Evolutionary conservation across 352 stramenopile genomes (phyloP).

Genomic region (Phytophthora crassamura): DNA sequence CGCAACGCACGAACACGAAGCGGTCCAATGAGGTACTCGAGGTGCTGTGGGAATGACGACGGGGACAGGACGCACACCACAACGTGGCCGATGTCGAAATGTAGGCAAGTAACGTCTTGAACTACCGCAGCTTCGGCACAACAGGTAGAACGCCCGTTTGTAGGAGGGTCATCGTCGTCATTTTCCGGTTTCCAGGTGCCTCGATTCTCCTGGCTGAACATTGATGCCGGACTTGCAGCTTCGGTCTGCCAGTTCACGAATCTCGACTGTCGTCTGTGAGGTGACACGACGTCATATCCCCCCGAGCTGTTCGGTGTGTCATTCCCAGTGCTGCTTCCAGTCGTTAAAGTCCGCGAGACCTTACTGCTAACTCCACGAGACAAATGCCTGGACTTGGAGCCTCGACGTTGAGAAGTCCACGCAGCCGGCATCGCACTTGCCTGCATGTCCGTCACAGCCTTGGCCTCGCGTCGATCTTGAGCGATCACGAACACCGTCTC

Average conservation of each 20-base stretch:
- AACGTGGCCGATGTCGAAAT: constrained; percentile 56
- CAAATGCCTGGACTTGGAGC: constrained; percentile 16
- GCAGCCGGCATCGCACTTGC: constrained; percentile 26
- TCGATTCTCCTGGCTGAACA: constrained; percentile 23
- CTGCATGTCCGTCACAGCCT: constrained; percentile 32
- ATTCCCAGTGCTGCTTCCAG: constrained; percentile 33
- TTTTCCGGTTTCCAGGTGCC: constrained; percentile 21
- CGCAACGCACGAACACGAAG: constrained; percentile 74
- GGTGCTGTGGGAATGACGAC: constrained; percentile 71
- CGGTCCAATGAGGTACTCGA: constrained; percentile 84
- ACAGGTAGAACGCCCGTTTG: background rate
- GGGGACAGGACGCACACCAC: constrained; percentile 71
- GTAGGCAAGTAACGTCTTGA: constrained; percentile 50
- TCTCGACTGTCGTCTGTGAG: constrained; percentile 25
- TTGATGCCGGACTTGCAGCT: constrained; percentile 10
- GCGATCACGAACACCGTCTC: constrained; percentile 81
- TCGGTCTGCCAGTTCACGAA: constrained; percentile 38
- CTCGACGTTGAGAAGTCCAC: constrained; percentile 28
- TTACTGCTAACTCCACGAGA: constrained; percentile 22
- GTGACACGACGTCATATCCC: constrained; percentile 13
- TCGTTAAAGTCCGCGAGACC: constrained; percentile 18
- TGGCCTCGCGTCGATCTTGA: constrained; percentile 41
- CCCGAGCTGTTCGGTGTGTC: constrained; percentile 22
- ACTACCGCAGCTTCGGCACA: constrained; percentile 53
- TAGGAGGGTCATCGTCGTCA: constrained; percentile 25